Evolutionary conservation across 2,329 filamentous ascomycete genomes (phyloP), one percentile per base, ranked within the genome.

Genomic region (Colletotrichum nymphaeae): DNA sequence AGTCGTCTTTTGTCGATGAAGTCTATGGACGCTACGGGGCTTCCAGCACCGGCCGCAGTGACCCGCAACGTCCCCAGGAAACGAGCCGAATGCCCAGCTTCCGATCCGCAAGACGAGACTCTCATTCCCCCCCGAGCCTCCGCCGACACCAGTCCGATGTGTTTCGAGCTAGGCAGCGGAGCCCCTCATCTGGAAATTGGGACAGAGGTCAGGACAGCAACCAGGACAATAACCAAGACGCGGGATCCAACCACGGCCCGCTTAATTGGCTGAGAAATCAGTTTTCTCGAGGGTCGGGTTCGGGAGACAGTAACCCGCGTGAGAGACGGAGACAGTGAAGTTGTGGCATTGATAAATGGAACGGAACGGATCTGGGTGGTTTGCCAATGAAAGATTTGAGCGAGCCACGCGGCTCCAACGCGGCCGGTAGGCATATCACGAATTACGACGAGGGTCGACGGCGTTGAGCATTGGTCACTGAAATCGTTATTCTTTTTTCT

Each of bases 221-320:
- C n/a, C 80, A 81, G 49, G 64, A 73, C 24, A 77, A 69, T 11
- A 78, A 80, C 16, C 80, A 81, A 37, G 79, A 80, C 4, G 77
- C 81, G 22, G 78, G 80, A n/a, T 79, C 81, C n/a, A 79, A 80
- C 4, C 77, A 79, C 52, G 82, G 84, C 3, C 82, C 85, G 37
- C 75, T 87, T 1, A 79, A 80, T 70, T 88, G 86, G 86, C 76
- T 88, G 24, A 83, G 86, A 59, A 83, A 83, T 56, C 82, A 81
- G 52, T 85, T 87, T 42, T 69, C 76, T 1, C 75, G 80, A 5
- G 73, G 76, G 26, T 63, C 66, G 5, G 70, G 73, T 4, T 75
- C 73, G 4, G 71, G 73, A 12, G 69, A 74, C 28, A 63, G 46
- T 22, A 60, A 53, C 14, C 19, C 63, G 19, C 59, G 63, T 52